Percentiles rank a stretch among this genome's conserved stretches.
Evolutionary conservation across 2,329 filamentous ascomycete species (phyloP).

Genomic region (Helminthosporium solani): DNA sequence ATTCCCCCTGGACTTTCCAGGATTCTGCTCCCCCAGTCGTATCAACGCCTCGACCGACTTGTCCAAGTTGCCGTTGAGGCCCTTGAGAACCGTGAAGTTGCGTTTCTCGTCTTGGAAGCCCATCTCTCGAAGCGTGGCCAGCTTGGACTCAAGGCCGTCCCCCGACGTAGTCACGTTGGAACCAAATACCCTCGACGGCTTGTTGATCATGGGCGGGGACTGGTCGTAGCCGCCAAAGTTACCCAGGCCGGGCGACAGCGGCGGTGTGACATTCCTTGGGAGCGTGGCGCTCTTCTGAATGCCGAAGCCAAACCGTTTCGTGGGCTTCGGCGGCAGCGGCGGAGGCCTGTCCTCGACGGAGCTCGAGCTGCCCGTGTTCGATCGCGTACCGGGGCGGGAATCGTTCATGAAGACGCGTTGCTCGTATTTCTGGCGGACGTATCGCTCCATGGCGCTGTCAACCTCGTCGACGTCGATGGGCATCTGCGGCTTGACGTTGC

Average conservation of each 20-base stretch:
- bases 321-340: conserved; percentile 61
- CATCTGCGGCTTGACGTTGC: conserved; percentile 77
- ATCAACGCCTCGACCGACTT: conserved; percentile 82
- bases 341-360: conserved; percentile 57
- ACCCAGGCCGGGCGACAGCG: conserved; percentile 34
- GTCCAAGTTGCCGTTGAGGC: conserved; percentile 81
- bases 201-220: conserved; percentile 55
- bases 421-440: conserved; percentile 92
- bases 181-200: conserved; percentile 67
- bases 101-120: conserved; percentile 82
- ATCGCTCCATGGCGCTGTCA: conserved; percentile 91
- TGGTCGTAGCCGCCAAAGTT: conserved; percentile 31
- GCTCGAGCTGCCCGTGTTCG: conserved; percentile 59
- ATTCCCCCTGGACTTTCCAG: conserved; percentile 46
- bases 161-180: conserved; percentile 59
- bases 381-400: conserved; percentile 47
- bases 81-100: conserved; percentile 79
- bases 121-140: conserved; percentile 80
- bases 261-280: conserved; percentile 57
- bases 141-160: conserved; percentile 71
- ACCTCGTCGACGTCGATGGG: conserved; percentile 90
- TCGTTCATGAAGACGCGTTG: conserved; percentile 55
- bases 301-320: conserved; percentile 62
- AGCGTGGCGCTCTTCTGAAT: conserved; percentile 71
- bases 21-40: conserved; percentile 67